Base-by-base conservation (phyloP, 257 asterid species). In the Voacanga thouarsii region DNA sequence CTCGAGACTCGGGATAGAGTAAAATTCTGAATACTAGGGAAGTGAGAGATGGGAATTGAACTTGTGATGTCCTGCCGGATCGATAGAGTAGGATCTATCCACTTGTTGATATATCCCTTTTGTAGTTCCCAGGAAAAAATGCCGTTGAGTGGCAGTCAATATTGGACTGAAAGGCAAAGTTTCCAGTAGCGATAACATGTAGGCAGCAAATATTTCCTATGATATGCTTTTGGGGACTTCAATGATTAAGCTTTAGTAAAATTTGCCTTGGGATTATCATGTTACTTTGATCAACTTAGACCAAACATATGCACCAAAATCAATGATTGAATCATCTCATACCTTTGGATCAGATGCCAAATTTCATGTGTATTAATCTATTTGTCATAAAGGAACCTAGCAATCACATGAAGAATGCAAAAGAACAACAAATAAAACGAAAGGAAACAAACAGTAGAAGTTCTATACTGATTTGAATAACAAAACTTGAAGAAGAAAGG, bases 201-300 rank as follows among this genome's bases (percentile, higher is more conserved):
- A 2, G 12, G 60, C 76, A 72, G 28, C 61, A 50, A 50, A 72
- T 51, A 11, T 67, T 68, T 66, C 21, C 33, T 77, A 15, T 51
- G 72, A 74, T 82, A 78, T 83, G 82, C 85, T 83, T 85, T 85
- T 85, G 85, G 61, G 82, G 67, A 82, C 76, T 78, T 49, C 83
- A 70, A 78, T 80, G 83, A 82, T 85, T 43, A 64, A 75, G 81
- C 76, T 74, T 77, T 81, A 68, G 57, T 82, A 67, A 65, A 79
- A 71, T 56, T 37, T 75, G 77, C 24, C 79, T 82, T 80, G 89
- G 89, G 89, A 83, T 85, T 82, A 86, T 83, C 81, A 80, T 75
- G 80, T 82, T 64, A 60, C 82, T 80, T 85, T 82, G 84, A 85
- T 82, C 82, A 80, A 74, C 77, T 72, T 19, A 78, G 79, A 81